Evolutionary conservation across 257 asterid genomes (phyloP), one percentile per base, ranked within the genome.

Genomic region (Plantago major): DNA sequence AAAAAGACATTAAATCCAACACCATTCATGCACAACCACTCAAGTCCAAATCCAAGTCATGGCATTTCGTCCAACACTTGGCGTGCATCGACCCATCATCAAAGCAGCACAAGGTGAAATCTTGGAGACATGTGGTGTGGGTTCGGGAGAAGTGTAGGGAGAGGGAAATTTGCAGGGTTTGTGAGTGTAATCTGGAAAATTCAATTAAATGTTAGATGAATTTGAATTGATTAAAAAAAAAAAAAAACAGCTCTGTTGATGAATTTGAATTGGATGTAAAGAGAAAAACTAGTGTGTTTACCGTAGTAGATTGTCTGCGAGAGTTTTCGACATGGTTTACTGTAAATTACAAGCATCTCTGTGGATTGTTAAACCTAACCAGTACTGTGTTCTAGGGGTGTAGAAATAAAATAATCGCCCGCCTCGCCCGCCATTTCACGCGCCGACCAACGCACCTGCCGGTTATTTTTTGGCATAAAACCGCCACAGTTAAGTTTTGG

Each of bases 121-220:
- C 84, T 70, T 62, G 73, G 88, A 85, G 75, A 79, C 67, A 17
- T 71, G 61, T 65, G 83, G 53, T 69, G 78, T 30, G 72, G 76
- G 56, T 63, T 77, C 82, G 19, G 96, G 92, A 8, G 94, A 84
- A 68, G 78, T 42, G 79, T 85, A 91, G 12, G 73, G 73, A 60
- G 53, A 91, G 86, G 26, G 73, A 42, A 28, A 65, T 74, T 12
- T 71, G 65, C 14, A 88, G 53, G 63, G 81, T 73, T 57, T 78
- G 76, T 19, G 88, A 44, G 53, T 19, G 45, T 17, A 60, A 19
- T 28, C 19, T 60, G 53, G 17, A 44, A 13, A 60, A 12, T 38
- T 15, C 33, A 17, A 55, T 12, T 3, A 28, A 54, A 13, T 19
- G n/a, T 18, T 16, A 11, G 3, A 28, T 15, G 19, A 52, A 33